Evolutionary conservation across 495 filamentous ascomycete species (phyloP).

Genomic region (Aspergillus cristatus): DNA sequence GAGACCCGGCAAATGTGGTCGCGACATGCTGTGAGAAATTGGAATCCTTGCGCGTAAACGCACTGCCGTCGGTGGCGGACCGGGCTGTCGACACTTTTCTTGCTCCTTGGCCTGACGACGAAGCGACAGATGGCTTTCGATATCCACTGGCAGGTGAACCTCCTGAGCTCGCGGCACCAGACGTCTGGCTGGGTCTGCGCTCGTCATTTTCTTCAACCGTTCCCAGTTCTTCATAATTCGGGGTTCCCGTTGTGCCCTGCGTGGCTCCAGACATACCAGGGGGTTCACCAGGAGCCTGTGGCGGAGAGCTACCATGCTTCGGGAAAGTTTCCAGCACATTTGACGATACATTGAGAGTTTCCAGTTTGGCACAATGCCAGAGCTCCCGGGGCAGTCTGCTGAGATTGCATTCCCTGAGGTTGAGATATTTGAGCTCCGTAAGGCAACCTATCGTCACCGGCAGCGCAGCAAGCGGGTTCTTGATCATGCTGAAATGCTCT

Average conservation of each 20-base stretch:
- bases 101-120: conserved; percentile 62
- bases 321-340: conserved; percentile 87
- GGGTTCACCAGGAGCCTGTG: conserved; percentile 47
- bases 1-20: conserved; percentile 75
- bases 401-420: conserved; percentile 87
- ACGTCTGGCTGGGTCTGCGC: conserved; percentile 78
- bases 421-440: conserved; percentile 71
- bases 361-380: conserved; percentile 82
- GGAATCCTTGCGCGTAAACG: conserved; percentile 75
- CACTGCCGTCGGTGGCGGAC: conserved; percentile 51
- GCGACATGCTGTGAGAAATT: conserved; percentile 61
- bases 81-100: conserved; percentile 75
- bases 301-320: conserved; percentile 59
- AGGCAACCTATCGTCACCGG: conserved; percentile 81
- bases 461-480: conserved; percentile 74
- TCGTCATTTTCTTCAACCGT: conserved; percentile 52
- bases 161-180: conserved; percentile 62
- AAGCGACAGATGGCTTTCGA: conserved; percentile 74
- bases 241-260: conserved; percentile 45
- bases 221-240: conserved; percentile 69
- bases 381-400: conserved; percentile 80
- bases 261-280: conserved; percentile 40
- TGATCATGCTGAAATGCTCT: conserved; percentile 87
- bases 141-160: conserved; percentile 56
- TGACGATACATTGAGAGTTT: conserved; percentile 89